phyloP scores from a whole-genome alignment of 192 early-diverging fungal species.

The Coemansia sp. region DNA sequence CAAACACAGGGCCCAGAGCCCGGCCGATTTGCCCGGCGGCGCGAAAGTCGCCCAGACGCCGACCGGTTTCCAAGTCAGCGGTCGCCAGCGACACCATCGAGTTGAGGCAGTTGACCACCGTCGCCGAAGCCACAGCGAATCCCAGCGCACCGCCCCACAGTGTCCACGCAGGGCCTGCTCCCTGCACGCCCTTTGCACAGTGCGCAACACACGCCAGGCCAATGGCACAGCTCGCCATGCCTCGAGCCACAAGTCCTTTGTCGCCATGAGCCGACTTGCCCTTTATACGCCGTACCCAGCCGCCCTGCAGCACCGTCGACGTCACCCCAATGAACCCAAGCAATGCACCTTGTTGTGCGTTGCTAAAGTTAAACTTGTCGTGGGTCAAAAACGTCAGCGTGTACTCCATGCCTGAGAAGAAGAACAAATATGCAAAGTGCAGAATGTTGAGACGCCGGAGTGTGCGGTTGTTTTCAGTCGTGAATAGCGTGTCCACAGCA shows the following conservation, averaged over 20 bases:
- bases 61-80: conserved; percentile 56
- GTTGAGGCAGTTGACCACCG: conserved; percentile 91
- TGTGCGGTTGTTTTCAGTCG: neutral
- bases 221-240: conserved; percentile 7
- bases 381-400: conserved; percentile 95
- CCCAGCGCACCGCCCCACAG: conserved; percentile 78
- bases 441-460: conserved; percentile 63
- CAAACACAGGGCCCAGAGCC: conserved; percentile 81
- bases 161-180: conserved; percentile 58
- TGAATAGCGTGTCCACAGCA: neutral
- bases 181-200: neutral
- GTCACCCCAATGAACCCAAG: conserved; percentile 86
- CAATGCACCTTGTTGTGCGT: conserved; percentile 85
- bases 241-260: conserved; percentile 56
- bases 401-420: conserved; percentile 99
- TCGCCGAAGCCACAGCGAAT: conserved; percentile 89
- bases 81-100: conserved; percentile 52
- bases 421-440: conserved; percentile 87
- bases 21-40: conserved; percentile 90
- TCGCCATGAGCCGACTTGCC: conserved; percentile 31
- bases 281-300: conserved; percentile 84
- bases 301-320: conserved; percentile 89
- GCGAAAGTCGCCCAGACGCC: conserved; percentile 80
- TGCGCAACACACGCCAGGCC: conserved; percentile 13
- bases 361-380: conserved; percentile 82